Evolutionary conservation across 2,329 filamentous ascomycete species (phyloP), one percentile per base, ranked within the genome.

Genomic region (Periconia macrospinosa): DNA sequence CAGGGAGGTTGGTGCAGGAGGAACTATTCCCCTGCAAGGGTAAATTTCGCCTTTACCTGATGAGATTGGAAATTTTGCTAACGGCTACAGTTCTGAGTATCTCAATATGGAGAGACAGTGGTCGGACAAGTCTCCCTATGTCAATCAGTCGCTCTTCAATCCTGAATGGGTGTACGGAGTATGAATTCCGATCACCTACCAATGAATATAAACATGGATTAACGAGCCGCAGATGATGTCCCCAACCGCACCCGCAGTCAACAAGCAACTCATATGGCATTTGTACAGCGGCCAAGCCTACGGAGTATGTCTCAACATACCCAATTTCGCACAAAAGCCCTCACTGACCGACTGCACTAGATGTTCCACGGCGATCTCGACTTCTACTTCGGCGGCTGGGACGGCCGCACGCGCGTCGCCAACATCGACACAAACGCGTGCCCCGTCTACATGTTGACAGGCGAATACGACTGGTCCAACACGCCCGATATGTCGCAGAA

Each of bases 281-380:
- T 53, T 76, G 11, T 81, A 81, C 61, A 77, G 73, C 6, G 73
- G 73, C 0, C 79, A 81, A 68, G 79, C 79, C 1, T 81, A 81
- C 53, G 78, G 78, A 1, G 66, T 71, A 64, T 44, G 60, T 41
- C 6, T 37, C 23, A 18, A 1, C 19, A 42, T 13, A 6, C n/a
- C 17, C 30, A 8, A 30, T 40, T n/a, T 27, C 33, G 19, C 40
- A n/a, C 45, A 17, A 47, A 13, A 20, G 15, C 27, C 17, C 18
- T 6, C 10, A 19, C 9, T 27, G 20, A 10, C 6, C 15, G 1
- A 15, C 35, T 40, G 45, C 27, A 30, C 8, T 48, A 70, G 68
- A 78, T 81, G 46, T 81, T 81, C 70, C 79, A 81, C 60, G 79
- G 79, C 20, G 78, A 81, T 54, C 65, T 81, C 15, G 77, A 81